Evolutionary conservation across 2,329 filamentous ascomycete species (phyloP).

Genomic region (Colletotrichum sp.): DNA sequence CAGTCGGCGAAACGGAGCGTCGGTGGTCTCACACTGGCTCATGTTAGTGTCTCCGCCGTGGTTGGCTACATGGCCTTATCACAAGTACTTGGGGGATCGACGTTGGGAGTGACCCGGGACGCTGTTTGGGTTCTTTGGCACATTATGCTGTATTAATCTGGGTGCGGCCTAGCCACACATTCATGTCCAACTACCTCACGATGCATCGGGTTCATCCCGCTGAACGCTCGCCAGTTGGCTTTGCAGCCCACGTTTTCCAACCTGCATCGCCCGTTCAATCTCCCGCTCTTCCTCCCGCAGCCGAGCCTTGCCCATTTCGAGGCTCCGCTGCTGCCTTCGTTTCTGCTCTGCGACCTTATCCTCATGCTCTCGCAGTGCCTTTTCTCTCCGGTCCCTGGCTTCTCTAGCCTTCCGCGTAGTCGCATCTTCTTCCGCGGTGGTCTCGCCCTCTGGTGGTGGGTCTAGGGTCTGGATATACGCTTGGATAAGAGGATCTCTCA

Average conservation of each 20-base stretch:
- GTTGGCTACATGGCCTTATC: background rate
- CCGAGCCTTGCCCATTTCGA: slow-evolving; percentile 64
- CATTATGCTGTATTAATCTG: background rate
- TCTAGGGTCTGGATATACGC: slow-evolving; percentile 69
- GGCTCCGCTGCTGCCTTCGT: slow-evolving; percentile 59
- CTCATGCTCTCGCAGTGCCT: slow-evolving; percentile 55
- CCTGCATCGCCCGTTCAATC: slow-evolving; percentile 70
- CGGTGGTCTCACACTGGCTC: background rate
- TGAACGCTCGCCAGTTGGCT: slow-evolving; percentile 55
- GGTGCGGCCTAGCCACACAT: background rate
- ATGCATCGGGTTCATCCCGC: slow-evolving; percentile 15
- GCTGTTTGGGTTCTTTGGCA: background rate
- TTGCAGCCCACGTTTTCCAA: slow-evolving; percentile 69
- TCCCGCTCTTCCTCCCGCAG: slow-evolving; percentile 71
- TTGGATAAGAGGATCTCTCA: slow-evolving; percentile 68
- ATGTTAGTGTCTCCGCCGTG: background rate
- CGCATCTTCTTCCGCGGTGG: slow-evolving; percentile 52
- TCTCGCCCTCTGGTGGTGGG: slow-evolving; percentile 49
- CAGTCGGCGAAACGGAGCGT: background rate
- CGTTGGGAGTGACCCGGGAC: background rate
- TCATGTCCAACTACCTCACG: background rate
- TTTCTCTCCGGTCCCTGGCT: slow-evolving; percentile 64
- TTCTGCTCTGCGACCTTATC: slow-evolving; percentile 72
- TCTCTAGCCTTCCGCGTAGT: slow-evolving; percentile 52
- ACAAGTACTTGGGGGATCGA: background rate